A percentile compares a stretch with the other conserved stretches of the same genome.
phyloP scores from a whole-genome alignment of 225 moss, liverwort and hornwort genomes.

The Sphagnum tenellum region DNA sequence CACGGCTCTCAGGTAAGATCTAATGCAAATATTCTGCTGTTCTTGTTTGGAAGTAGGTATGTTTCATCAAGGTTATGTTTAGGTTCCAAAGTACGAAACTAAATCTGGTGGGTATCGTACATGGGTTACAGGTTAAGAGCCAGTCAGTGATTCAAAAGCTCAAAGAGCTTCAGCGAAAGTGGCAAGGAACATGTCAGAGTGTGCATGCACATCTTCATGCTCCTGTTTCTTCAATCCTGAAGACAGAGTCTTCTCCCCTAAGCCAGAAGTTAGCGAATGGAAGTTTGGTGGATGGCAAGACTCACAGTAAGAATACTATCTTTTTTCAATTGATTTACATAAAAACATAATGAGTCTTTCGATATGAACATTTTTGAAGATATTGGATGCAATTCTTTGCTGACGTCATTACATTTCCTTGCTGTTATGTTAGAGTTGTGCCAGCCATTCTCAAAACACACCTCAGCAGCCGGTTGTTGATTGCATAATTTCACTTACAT shows the following conservation, averaged over 20 bases:
- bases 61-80: no score
- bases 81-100: no score
- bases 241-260: conserved; percentile 25
- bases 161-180: conserved; percentile 40
- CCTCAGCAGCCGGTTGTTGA: no score
- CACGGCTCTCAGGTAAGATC: no score
- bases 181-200: conserved; percentile 36
- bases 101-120: conserved; percentile 14
- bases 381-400: no score
- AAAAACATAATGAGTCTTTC: no score
- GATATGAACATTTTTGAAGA: no score
- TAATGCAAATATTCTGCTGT: neutral
- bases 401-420: no score
- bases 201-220: conserved; percentile 17
- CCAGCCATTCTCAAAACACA: no score
- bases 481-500: no score
- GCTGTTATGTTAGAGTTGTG: no score
- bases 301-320: conserved; percentile 16
- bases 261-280: conserved; percentile 13
- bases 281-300: conserved; percentile 2
- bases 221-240: conserved; percentile 3
- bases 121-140: conserved; percentile 11
- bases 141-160: conserved; percentile 26
- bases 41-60: neutral
- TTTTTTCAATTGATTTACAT: no score